Percentiles rank a stretch among this genome's conserved stretches.
Evolutionary conservation across 495 filamentous ascomycete genomes (phyloP).

Genomic region (Cetradonia linearis): DNA sequence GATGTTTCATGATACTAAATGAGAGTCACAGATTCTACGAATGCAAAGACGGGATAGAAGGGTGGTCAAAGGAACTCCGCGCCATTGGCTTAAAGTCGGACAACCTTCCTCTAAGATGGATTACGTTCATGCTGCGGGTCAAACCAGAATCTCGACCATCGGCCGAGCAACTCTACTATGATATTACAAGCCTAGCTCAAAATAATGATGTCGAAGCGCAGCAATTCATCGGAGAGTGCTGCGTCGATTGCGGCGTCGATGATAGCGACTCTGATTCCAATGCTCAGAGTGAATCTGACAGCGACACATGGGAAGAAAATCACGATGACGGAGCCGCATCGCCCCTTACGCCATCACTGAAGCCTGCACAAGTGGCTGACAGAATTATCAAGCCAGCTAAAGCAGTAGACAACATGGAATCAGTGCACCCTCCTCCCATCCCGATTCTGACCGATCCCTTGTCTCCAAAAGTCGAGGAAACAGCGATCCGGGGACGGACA

Average conservation of each 20-base stretch:
- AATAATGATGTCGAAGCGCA: background rate
- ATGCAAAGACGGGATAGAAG: background rate
- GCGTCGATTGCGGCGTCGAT: background rate
- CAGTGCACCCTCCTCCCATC: background rate
- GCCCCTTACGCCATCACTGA: background rate
- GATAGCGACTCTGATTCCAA: background rate
- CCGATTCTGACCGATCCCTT: background rate
- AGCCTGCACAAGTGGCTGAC: slow-evolving; percentile 22
- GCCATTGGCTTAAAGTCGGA: slow-evolving; percentile 8
- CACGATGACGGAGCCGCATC: background rate
- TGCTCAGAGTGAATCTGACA: background rate
- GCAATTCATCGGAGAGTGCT: background rate
- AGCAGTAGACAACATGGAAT: too few species aligned
- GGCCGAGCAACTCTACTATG: background rate
- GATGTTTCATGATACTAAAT: slow-evolving; percentile 8
- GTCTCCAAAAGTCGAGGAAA: background rate
- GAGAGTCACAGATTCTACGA: slow-evolving; percentile 7
- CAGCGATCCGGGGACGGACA: background rate
- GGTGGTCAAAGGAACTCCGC: slow-evolving; percentile 16
- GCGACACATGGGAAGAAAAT: background rate
- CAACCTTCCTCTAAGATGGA: slow-evolving; percentile 18
- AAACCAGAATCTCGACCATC: slow-evolving; percentile 13
- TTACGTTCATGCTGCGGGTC: slow-evolving; percentile 11
- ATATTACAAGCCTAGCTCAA: background rate
- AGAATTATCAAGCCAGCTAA: background rate